Evolutionary conservation across 352 stramenopile genomes (phyloP), one percentile per base, ranked within the genome.

Genomic region (Globisporangium okanoganense): DNA sequence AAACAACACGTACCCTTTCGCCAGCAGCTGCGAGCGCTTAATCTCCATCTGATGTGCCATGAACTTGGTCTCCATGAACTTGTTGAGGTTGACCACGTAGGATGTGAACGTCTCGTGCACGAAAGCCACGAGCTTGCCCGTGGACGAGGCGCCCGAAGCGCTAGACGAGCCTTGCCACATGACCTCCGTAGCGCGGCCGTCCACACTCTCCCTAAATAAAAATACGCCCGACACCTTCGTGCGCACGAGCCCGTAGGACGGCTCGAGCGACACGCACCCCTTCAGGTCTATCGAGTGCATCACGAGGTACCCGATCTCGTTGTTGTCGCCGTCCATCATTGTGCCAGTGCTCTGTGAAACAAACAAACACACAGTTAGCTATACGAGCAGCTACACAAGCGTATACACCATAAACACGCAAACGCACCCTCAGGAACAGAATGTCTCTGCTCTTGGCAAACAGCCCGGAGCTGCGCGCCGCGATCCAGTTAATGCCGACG

Each of bases 401-500:
- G n/a, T 18, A 16, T n/a, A 12, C 9, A 27, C 8, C 18, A 24
- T 7, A 38, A 27, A 50, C 5, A 45, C 18, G 29, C 5, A 1
- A 14, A 16, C 69, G 41, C 58, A 81, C 75, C 56, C 74, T 67
- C 7, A 90, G 62, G 38, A 78, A 90, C 57, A 77, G 87, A 1
- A 87, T 14, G 54, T 90, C 81, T 38, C 75, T 67, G 67, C 71
- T 87, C 66, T 85, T 87, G 40, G 69, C 61, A 35, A 90, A 87
- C n/a, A 85, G 36, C 2, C 77, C 70, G 0, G 72, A 58, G 20
- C 65, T 76, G 24, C 73, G 69, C 41, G 67, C 62, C 3, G 77
- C 78, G 52, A 84, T 13, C 81, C 81, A 90, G 62, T 88, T 85
- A 54, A 90, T 73, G n/a, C 81, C 81, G 16, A 90, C 69, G 63